Evolutionary conservation across 192 early-diverging fungal genomes (phyloP), one percentile per base, ranked within the genome.

Genomic region (Coemansia sp.): DNA sequence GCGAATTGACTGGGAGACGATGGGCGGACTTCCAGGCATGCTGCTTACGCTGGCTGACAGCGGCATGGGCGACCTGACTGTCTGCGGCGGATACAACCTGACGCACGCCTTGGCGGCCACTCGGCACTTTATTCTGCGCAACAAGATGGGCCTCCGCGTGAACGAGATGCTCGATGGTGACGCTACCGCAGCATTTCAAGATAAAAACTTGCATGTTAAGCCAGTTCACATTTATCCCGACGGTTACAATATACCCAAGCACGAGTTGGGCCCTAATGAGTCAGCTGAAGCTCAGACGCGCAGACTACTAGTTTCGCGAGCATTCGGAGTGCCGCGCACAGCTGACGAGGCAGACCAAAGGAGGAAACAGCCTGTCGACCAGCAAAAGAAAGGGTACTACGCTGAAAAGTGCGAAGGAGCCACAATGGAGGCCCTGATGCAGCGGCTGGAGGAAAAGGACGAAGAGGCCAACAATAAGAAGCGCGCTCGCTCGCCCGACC

Each of bases 21-120:
- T 95, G 51, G 97, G 97, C 38, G 97, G 97, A 31, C 80, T 97
- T 32, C 94, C 95, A 31, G 96, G 97, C 27, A 92, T 98, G 91
- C 73, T 99, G 21, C 85, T 99, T 67, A 98, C 94, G 9, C 68
- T 97, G 63, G 88, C 94, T 4, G 94, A 94, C 74, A 25, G 36
- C 0, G 93, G 94, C 11, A 71, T 79, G 42, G 62, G 81, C 42
- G 81, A 84, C 51, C 67, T 95, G 27, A 79, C 76, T 8, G 32
- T 98, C 27, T 83, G 87, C 60, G 95, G 94, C 21, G 91, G 90
- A 0, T 85, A 86, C 66, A 95, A 95, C 65, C 69, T 95, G 65
- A 90, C 90, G 0, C 93, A 95, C 69, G 88, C 89, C 37, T 59
- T 98, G 64, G 89, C 89, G 9, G 86, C 91, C 5, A 90, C 90